phyloP scores from a whole-genome alignment of 768 basidiomycete species.

The Cubamyces lactineus region DNA sequence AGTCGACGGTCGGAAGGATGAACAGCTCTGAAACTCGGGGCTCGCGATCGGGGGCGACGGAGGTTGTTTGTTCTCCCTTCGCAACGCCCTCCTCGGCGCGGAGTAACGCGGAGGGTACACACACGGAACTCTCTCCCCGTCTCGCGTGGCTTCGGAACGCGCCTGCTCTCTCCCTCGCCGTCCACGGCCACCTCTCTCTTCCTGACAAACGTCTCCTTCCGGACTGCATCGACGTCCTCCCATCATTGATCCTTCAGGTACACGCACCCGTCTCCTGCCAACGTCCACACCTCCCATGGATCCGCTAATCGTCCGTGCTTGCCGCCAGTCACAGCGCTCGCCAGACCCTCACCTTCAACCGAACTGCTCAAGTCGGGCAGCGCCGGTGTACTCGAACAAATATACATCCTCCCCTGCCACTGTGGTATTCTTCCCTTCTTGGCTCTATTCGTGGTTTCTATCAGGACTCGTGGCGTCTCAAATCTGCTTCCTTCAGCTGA shows the following conservation, averaged over 20 bases:
- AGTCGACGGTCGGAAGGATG: not conserved
- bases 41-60: no score
- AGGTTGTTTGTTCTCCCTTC: not conserved
- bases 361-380: no score
- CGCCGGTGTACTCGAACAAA: no score
- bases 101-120: not conserved
- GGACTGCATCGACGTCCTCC: not conserved
- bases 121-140: conserved; percentile 1
- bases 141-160: not conserved
- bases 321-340: not conserved
- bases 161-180: not conserved
- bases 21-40: no score
- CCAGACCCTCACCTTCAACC: no score
- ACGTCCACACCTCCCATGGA: not conserved
- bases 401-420: no score
- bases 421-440: no score
- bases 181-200: not conserved
- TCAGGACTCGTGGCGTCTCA: no score
- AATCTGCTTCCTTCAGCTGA: no score
- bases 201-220: not conserved
- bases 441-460: no score
- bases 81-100: not conserved
- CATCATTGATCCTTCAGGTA: not conserved
- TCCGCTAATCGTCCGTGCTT: not conserved
- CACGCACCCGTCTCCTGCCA: not conserved